Evolutionary conservation across 768 basidiomycete genomes (phyloP), one percentile per base, ranked within the genome.

Genomic region (Goffeauzyma gilvescens): DNA sequence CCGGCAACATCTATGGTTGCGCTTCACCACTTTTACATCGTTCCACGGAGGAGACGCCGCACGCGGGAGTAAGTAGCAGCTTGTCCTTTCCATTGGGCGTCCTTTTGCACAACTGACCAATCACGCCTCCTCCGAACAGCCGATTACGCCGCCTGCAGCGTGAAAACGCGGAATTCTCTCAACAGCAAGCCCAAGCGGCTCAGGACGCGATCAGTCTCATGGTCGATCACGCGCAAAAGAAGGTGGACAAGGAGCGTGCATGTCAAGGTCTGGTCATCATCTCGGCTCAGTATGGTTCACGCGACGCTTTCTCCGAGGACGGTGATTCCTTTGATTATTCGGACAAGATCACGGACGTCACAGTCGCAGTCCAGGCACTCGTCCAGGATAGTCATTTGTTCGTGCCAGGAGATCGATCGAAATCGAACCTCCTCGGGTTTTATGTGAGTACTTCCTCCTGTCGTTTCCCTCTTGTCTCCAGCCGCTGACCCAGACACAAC

Each of bases 371-470:
- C 38, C 85, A 87, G 66, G 76, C 80, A 15, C 68, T 87, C 17
- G 81, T 90, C 38, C 71, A 73, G 53, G 72, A 76, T 50, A 78
- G 79, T 28, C 81, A 83, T 56, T 57, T 93, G 38, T 73, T 75
- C 55, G 77, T 89, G 48, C 75, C 84, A 31, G 75, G 75, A 39
- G 76, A 75, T 34, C 69, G 77, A 53, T 17, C 13, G 1, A 51
- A 80, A 81, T 67, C 75, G 45, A 72, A 75, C 21, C 68, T 90
- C 30, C 76, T 82, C 55, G 85, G 85, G n/a, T 86, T 93, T 67
- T 76, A 74, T 57, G 60, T 62, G 32, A 34, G 51, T 46, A 38
- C 20, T 38, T 18, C 25, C 7, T 12, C 22, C n/a, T 20, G 13
- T 13, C 12, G 13, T 28, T 34, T 15, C 15, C 15, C 14, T 8